Evolutionary conservation across 2,329 filamentous ascomycete species (phyloP).

Genomic region (Gaeumannomyces tritici): DNA sequence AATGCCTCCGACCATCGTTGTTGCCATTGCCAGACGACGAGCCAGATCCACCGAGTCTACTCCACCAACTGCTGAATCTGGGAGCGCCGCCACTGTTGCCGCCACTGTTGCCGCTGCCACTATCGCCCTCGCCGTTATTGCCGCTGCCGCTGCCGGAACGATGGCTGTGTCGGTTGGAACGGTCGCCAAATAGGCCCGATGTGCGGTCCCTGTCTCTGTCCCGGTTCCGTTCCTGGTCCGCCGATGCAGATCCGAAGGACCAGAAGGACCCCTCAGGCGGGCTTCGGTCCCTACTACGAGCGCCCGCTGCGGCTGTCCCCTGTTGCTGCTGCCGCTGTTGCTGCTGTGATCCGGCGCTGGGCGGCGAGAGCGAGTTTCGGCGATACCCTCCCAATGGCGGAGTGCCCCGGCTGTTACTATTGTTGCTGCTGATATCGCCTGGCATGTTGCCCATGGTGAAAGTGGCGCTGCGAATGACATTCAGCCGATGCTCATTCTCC

Average conservation of each 20-base stretch:
- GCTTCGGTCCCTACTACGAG: neutral
- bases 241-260: neutral
- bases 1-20: neutral
- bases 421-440: neutral
- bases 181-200: neutral
- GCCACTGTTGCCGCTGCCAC: neutral
- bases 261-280: neutral
- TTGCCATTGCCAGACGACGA: neutral
- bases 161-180: conserved; percentile 8
- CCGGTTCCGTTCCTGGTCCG: neutral
- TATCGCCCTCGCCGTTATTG: conserved; percentile 1
- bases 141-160: conserved; percentile 8
- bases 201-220: neutral
- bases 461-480: conserved; percentile 12
- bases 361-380: conserved; percentile 10
- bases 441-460: neutral
- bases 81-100: conserved; percentile 1
- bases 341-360: neutral
- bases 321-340: neutral
- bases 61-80: neutral
- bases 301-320: neutral
- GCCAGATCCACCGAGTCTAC: neutral
- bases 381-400: conserved; percentile 4
- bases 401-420: neutral
- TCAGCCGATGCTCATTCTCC: conserved; percentile 15